These are phyloP conservation scores for Lithohypha guttulata DNA, from an alignment of 2,329 filamentous ascomycete species.

Conservation along the genomic window DNA sequence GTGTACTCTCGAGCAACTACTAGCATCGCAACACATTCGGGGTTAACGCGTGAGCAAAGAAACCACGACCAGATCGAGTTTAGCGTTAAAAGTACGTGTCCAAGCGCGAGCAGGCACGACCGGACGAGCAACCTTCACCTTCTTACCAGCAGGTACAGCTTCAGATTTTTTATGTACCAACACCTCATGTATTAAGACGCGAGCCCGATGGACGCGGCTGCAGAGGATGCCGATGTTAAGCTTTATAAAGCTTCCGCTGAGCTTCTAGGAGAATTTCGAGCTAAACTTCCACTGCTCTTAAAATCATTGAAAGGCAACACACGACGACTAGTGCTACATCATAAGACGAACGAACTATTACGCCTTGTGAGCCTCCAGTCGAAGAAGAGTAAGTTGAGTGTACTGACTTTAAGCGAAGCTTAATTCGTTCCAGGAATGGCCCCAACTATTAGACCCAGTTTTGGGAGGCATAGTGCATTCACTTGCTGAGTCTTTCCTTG, in stretches of 20 bases:
- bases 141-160: too few relatives aligned
- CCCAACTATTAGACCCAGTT: conserved; percentile 80
- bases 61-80: too few relatives aligned
- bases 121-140: too few relatives aligned
- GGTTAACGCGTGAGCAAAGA: too few relatives aligned
- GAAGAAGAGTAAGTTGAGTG: background rate
- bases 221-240: conserved; percentile 34
- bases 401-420: conserved; percentile 36
- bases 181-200: too few relatives aligned
- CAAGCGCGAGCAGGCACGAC: too few relatives aligned
- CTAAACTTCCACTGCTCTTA: conserved; percentile 33
- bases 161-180: too few relatives aligned
- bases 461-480: conserved; percentile 64
- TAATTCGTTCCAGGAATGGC: conserved; percentile 88
- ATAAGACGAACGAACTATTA: conserved; percentile 11
- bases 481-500: conserved; percentile 65
- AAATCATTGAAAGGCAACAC: background rate
- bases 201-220: conserved; percentile 38
- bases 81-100: too few relatives aligned
- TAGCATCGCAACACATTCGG: too few relatives aligned
- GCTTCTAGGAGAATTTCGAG: conserved; percentile 32
- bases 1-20: too few relatives aligned
- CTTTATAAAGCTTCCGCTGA: conserved; percentile 37
- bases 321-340: conserved; percentile 4
- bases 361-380: conserved; percentile 14